Base-by-base conservation (phyloP, 371 early-diverging fungal genomes). In the Synchytrium microbalum region DNA sequence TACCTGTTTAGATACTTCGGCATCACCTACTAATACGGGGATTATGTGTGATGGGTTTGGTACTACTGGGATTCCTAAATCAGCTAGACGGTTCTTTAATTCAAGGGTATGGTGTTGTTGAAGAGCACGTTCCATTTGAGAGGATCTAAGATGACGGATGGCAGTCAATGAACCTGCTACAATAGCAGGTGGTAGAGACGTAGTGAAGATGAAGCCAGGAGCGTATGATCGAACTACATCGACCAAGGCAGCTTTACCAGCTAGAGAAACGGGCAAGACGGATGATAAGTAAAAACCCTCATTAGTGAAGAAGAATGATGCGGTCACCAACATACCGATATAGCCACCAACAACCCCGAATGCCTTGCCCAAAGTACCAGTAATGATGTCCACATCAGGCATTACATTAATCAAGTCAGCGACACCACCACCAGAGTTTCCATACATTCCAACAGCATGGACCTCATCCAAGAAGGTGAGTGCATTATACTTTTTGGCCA, bases 391-490 rank as follows among this genome's bases (percentile, higher is more conserved):
- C 33, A 98, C 90, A 65, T 92, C 84, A 64, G 91, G 91, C 84
- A 96, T 81, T 54, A 86, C 83, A 72, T 95, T 90, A 59, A 94
- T 80, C 79, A 95, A 93, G 75, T 96, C 96, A 60, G 97, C 95
- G 26, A 98, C 94, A 69, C 98, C 98, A 32, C 91, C 96, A 64
- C 97, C 98, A 56, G 88, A 88, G 3, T 87, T 85, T 10, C 98
- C 98, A 69, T 98, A 98, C 94, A 98, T 96, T 61, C 98, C 98
- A 31, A 98, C 98, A 24, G 97, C 96, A 71, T 98, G 98, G 23
- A 98, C 98, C 79, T 98, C 96, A 70, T 98, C 98, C 61, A 96
- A 76, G 80, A 95, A 96, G 46, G 98, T 98, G 68, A 98, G 88
- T 57, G 98, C 98, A 60, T 93, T 94, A 77, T 98, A 98, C 80